These are phyloP conservation scores for Saussurea involucrata DNA, from an alignment of 129 eudicot genomes.

Conservation along the genomic window DNA sequence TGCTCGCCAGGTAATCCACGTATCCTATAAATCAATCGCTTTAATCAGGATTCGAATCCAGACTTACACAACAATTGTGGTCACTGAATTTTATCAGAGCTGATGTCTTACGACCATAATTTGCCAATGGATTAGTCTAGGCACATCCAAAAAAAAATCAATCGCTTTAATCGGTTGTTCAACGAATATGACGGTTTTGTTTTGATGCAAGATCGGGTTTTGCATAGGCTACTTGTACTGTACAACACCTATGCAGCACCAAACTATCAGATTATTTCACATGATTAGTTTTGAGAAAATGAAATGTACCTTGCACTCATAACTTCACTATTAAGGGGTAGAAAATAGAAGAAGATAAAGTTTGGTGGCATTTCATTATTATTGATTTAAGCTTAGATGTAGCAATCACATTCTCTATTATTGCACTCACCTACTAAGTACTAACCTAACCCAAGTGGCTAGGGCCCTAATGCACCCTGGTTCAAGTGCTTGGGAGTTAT, in stretches of 20 bases:
- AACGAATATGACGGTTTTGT: background rate
- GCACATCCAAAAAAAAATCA: no score
- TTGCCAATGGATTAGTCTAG: no score
- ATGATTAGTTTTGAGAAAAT: constrained; percentile 27
- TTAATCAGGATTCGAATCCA: no score
- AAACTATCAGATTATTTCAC: constrained; percentile 20
- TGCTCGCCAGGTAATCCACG: constrained; percentile 58
- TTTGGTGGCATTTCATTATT: constrained; percentile 40
- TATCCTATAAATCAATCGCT: background rate
- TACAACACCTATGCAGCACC: constrained; percentile 11
- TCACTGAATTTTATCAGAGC: no score
- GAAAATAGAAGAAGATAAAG: constrained; percentile 25
- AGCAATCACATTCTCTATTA: constrained; percentile 29
- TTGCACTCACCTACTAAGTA: constrained; percentile 23
- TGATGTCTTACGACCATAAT: no score
- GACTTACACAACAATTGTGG: no score
- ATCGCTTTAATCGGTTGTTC: background rate
- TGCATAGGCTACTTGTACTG: constrained; percentile 1
- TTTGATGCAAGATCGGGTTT: background rate
- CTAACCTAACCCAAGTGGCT: constrained; percentile 13
- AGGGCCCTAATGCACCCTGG: background rate
- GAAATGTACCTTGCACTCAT: constrained; percentile 20
- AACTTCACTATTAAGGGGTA: background rate
- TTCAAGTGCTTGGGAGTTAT: background rate
- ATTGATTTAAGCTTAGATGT: constrained; percentile 17